Conservation (phyloP, 1,284 basidiomycete species). For the Puccinia polysora region DNA sequence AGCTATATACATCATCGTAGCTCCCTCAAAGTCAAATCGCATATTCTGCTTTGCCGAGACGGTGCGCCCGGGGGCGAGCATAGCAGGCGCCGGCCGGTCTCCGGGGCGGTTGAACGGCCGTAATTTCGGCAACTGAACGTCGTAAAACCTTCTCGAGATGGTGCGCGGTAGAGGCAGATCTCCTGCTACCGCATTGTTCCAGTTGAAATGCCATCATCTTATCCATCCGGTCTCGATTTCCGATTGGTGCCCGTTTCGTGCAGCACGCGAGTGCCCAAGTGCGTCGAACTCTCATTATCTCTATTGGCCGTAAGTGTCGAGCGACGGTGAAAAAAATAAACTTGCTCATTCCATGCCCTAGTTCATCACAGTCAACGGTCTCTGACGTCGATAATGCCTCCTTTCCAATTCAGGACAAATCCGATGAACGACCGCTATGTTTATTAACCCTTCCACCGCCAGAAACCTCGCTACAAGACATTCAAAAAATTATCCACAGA, state of each 20-base stretch:
- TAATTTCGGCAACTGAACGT: too few species aligned
- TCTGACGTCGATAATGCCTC: not conserved
- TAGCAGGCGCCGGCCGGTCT: too few species aligned
- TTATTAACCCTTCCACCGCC: constrained; percentile 22
- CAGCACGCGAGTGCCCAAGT: constrained; percentile 27
- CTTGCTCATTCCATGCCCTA: not conserved
- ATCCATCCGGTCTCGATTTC: constrained; percentile 20
- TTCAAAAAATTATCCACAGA: constrained; percentile 18
- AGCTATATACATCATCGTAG: too few species aligned
- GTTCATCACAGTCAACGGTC: too few species aligned
- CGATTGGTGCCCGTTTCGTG: constrained; percentile 20
- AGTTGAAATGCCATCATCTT: not conserved
- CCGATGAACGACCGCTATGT: constrained; percentile 31
- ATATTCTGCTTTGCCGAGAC: too few species aligned
- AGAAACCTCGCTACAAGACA: constrained; percentile 5
- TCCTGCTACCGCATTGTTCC: too few species aligned
- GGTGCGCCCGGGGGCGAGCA: too few species aligned
- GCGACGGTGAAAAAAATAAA: not conserved
- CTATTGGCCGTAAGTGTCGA: constrained; percentile 24
- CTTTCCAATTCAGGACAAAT: constrained; percentile 6
- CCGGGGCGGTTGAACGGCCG: too few species aligned
- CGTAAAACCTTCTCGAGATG: too few species aligned
- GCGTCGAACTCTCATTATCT: constrained; percentile 10
- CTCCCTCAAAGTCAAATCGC: too few species aligned
- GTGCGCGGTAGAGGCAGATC: too few species aligned